Evolutionary conservation across 768 basidiomycete species (phyloP).

Genomic region (Leccinellum albellum): DNA sequence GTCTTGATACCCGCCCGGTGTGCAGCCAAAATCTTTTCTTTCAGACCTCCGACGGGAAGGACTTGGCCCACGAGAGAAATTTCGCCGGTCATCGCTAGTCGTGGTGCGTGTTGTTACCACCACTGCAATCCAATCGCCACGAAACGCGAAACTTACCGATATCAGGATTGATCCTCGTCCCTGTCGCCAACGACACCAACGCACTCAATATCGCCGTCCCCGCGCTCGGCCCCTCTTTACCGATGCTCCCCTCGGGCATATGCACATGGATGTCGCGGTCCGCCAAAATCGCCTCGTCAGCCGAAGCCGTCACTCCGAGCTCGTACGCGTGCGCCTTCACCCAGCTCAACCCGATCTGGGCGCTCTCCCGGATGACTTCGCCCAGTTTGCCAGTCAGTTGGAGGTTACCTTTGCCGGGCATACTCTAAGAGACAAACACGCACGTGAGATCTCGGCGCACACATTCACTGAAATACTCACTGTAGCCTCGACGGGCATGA

Average conservation of each 20-base stretch:
- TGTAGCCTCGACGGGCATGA: conserved; percentile 96
- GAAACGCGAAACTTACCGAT: conserved; percentile 58
- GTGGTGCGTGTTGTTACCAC: not conserved
- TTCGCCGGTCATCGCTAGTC: conserved; percentile 93
- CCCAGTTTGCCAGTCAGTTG: conserved; percentile 97
- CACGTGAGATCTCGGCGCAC: not conserved
- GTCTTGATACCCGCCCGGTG: conserved; percentile 96
- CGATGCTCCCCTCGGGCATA: conserved; percentile 92
- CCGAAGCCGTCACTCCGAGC: conserved; percentile 74
- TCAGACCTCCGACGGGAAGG: conserved; percentile 91
- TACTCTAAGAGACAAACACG: conserved; percentile 50
- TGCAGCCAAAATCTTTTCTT: conserved; percentile 95
- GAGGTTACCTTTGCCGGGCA: conserved; percentile 92
- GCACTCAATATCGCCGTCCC: conserved; percentile 92
- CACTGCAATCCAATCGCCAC: not conserved
- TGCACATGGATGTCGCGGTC: conserved; percentile 92
- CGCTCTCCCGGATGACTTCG: conserved; percentile 95
- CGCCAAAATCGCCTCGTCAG: conserved; percentile 74
- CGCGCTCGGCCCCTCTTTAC: conserved; percentile 95
- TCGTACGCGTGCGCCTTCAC: conserved; percentile 87
- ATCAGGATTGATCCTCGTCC: conserved; percentile 78
- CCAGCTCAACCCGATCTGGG: conserved; percentile 92
- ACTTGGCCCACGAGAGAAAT: conserved; percentile 96
- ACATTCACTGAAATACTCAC: conserved; percentile 41
- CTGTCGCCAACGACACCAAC: conserved; percentile 88